These are phyloP conservation scores for Drosera spatulata DNA, from an alignment of 179 eudicot species.

Conservation along the genomic window DNA sequence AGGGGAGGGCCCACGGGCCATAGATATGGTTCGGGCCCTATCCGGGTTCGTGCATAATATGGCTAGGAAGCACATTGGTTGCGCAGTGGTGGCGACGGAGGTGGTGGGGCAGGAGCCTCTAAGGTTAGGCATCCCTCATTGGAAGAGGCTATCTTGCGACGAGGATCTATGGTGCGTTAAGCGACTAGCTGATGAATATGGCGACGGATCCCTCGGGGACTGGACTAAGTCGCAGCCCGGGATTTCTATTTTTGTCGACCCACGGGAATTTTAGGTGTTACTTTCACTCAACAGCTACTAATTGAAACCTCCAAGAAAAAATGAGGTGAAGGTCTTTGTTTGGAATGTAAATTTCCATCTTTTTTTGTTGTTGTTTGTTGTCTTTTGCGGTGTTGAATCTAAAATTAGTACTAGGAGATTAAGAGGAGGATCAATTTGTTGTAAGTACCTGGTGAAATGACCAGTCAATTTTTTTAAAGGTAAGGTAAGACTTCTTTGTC, in stretches of 20 bases:
- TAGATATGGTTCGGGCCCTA: conserved; percentile 33
- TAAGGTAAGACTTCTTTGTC: no score
- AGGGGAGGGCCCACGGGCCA: conserved; percentile 59
- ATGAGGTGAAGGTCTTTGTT: no score
- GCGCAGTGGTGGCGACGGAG: conserved; percentile 83
- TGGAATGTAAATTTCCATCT: no score
- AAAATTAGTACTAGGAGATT: no score
- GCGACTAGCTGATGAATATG: conserved; percentile 59
- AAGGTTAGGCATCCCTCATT: conserved; percentile 65
- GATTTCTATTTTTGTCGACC: conserved; percentile 77
- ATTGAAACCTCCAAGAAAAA: neutral
- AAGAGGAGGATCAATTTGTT: no score
- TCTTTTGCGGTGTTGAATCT: no score
- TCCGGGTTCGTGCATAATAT: conserved; percentile 68
- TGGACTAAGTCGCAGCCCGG: conserved; percentile 82
- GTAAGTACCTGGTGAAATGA: no score
- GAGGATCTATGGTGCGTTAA: conserved; percentile 92
- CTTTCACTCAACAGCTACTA: no score
- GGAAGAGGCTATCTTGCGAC: conserved; percentile 68
- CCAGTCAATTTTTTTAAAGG: no score
- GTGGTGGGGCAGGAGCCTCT: conserved; percentile 63
- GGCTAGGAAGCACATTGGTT: conserved; percentile 51
- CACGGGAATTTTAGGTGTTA: conserved; percentile 52
- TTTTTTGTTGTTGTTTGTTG: no score
- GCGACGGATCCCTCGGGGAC: conserved; percentile 65